Conservation (phyloP, 2,329 filamentous ascomycete species). For the Alternaria postmessia region DNA sequence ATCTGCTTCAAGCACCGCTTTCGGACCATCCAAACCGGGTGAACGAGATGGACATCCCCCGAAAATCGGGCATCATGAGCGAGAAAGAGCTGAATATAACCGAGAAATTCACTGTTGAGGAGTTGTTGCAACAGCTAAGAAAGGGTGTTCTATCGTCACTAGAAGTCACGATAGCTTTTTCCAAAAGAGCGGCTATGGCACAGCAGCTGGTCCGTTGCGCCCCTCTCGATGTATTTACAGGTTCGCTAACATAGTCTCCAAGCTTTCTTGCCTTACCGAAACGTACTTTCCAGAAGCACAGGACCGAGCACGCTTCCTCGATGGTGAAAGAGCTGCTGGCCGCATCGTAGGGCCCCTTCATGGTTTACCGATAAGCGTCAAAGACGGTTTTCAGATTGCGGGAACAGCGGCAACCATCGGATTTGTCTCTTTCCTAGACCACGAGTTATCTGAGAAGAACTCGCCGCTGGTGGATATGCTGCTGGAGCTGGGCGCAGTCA, state of each 20-base stretch:
- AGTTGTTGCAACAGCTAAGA: constrained; percentile 48
- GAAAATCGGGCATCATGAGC: constrained; percentile 64
- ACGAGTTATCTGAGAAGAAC: constrained; percentile 58
- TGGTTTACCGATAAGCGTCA: constrained; percentile 69
- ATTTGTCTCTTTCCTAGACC: constrained; percentile 66
- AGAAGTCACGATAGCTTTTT: constrained; percentile 60
- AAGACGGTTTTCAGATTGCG: constrained; percentile 70
- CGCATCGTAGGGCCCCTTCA: constrained; percentile 68
- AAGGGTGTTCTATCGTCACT: constrained; percentile 56
- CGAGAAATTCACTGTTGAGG: constrained; percentile 41
- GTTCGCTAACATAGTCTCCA: neutral
- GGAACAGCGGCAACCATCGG: constrained; percentile 64
- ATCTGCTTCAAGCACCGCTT: constrained; percentile 5
- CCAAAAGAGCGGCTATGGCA: constrained; percentile 60
- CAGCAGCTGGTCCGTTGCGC: constrained; percentile 57
- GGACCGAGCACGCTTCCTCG: constrained; percentile 58
- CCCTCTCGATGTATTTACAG: neutral
- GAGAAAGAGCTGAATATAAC: constrained; percentile 58
- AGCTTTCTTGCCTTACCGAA: constrained; percentile 67
- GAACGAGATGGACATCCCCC: constrained; percentile 55
- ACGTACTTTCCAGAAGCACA: constrained; percentile 62
- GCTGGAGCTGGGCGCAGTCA: constrained; percentile 65
- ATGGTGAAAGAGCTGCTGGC: constrained; percentile 56
- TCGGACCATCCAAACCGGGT: constrained; percentile 8
- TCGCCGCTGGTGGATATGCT: constrained; percentile 65